Conservation (phyloP, 2,329 filamentous ascomycete genomes). For the Alternaria ethzedia region DNA sequence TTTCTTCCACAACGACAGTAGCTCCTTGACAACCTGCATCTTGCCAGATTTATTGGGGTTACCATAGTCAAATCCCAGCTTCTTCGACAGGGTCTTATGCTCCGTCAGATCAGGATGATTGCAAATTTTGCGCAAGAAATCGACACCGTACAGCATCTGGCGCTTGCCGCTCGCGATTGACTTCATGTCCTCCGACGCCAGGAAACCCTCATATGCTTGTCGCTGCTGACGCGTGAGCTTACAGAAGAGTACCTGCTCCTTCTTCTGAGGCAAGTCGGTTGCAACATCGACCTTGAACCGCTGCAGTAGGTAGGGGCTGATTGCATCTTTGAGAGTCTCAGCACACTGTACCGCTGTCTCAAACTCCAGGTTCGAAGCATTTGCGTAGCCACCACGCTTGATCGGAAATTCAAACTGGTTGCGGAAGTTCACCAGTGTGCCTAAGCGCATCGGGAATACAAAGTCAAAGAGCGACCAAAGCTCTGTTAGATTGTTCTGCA, state of each 20-base stretch:
- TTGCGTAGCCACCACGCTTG: slow-evolving; percentile 89
- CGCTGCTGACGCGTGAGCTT: slow-evolving; percentile 83
- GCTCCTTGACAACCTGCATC: slow-evolving; percentile 89
- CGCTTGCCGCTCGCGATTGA: slow-evolving; percentile 76
- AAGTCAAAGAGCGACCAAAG: slow-evolving; percentile 98
- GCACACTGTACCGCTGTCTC: slow-evolving; percentile 95
- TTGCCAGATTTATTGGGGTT: slow-evolving; percentile 83
- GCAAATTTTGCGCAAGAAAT: slow-evolving; percentile 92
- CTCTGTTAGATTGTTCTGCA: slow-evolving; percentile 96
- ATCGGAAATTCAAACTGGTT: slow-evolving; percentile 95
- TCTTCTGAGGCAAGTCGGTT: slow-evolving; percentile 92
- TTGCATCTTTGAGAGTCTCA: slow-evolving; percentile 89
- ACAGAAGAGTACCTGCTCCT: slow-evolving; percentile 94
- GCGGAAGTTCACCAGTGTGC: slow-evolving; percentile 88
- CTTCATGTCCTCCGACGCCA: slow-evolving; percentile 83
- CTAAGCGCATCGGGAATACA: slow-evolving; percentile 93
- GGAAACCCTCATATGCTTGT: slow-evolving; percentile 79
- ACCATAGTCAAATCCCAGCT: slow-evolving; percentile 77
- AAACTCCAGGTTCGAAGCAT: slow-evolving; percentile 91
- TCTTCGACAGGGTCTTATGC: slow-evolving; percentile 64
- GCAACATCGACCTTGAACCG: slow-evolving; percentile 94
- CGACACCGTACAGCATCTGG: slow-evolving; percentile 87
- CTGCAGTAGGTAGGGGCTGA: slow-evolving; percentile 91
- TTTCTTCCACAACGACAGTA: slow-evolving; percentile 87
- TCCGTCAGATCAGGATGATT: slow-evolving; percentile 93